These are phyloP conservation scores for Lactifluus rugatus DNA, from an alignment of 768 basidiomycete species.

Conservation along the genomic window DNA sequence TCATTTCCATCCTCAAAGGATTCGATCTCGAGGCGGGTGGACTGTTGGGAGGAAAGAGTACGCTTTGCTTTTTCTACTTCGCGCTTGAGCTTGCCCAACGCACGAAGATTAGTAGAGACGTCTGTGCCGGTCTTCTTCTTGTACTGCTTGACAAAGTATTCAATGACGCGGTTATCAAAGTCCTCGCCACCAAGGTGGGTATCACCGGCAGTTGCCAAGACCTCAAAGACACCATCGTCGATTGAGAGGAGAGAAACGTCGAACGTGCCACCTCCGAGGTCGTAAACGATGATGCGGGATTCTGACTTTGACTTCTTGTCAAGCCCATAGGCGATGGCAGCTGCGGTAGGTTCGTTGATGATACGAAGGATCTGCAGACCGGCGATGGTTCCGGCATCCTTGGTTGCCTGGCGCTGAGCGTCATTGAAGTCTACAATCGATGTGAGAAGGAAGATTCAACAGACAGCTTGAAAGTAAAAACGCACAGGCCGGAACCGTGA, in stretches of 20 bases:
- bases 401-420: conserved; percentile 98
- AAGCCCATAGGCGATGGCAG: conserved; percentile 96
- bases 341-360: conserved; percentile 96
- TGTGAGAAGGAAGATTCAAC: conserved; percentile 11
- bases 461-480: conserved; percentile 15
- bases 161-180: conserved; percentile 38
- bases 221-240: conserved; percentile 52
- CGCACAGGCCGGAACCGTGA: conserved; percentile 93
- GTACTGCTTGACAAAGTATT: conserved; percentile 48
- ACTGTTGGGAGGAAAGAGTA: conserved; percentile 77
- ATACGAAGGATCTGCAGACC: conserved; percentile 94
- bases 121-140: conserved; percentile 43
- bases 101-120: conserved; percentile 38
- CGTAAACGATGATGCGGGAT: conserved; percentile 94
- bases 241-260: conserved; percentile 88
- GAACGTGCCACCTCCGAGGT: conserved; percentile 97
- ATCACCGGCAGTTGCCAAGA: conserved; percentile 53
- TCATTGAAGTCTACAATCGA: conserved; percentile 79
- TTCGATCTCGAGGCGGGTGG: conserved; percentile 89
- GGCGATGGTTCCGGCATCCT: conserved; percentile 93
- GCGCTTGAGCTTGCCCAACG: conserved; percentile 49
- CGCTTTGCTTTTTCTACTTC: conserved; percentile 49
- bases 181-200: conserved; percentile 58
- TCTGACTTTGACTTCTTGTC: conserved; percentile 86
- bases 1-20: conserved; percentile 94